Percentiles rank a stretch among this genome's conserved stretches.
These are phyloP conservation scores for Lathyrus oleraceus DNA, from an alignment of 306 rosid genomes.

Conservation along the genomic window DNA sequence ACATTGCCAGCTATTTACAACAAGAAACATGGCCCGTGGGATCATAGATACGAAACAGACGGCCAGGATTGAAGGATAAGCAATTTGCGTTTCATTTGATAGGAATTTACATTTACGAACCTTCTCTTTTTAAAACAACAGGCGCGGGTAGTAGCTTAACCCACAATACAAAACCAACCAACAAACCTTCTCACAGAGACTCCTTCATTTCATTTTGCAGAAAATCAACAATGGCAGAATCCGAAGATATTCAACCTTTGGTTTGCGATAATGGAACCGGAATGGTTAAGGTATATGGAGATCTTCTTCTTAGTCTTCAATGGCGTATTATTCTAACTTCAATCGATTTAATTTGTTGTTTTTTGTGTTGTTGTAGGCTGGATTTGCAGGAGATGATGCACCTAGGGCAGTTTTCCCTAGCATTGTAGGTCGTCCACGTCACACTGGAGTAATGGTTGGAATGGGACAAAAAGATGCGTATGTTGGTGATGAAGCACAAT, in stretches of 20 bases:
- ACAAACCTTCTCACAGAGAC: not conserved
- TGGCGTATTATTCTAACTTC: not conserved
- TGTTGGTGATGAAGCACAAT: conserved; percentile 97
- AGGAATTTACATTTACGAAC: conserved; percentile 50
- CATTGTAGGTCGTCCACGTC: conserved; percentile 95
- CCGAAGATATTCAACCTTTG: conserved; percentile 91
- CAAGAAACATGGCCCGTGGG: conserved; percentile 51
- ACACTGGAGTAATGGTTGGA: conserved; percentile 98
- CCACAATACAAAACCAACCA: conserved; percentile 2
- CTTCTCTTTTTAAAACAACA: conserved; percentile 61
- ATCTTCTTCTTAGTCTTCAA: not conserved
- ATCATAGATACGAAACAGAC: conserved; percentile 48
- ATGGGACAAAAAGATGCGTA: conserved; percentile 99
- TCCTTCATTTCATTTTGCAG: conserved; percentile 23
- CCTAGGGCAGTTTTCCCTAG: conserved; percentile 98
- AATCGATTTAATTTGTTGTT: not conserved
- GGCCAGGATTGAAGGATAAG: conserved; percentile 46
- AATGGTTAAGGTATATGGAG: conserved; percentile 79
- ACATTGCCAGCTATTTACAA: conserved; percentile 79
- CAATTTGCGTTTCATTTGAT: conserved; percentile 60
- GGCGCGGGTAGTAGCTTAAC: conserved; percentile 45
- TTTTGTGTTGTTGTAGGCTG: conserved; percentile 50
- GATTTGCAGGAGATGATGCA: conserved; percentile 98
- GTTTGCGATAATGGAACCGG: conserved; percentile 96
- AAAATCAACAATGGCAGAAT: conserved; percentile 66